Evolutionary conservation across 2,329 filamentous ascomycete species (phyloP).

Genomic region (Aureobasidium subglaciale): DNA sequence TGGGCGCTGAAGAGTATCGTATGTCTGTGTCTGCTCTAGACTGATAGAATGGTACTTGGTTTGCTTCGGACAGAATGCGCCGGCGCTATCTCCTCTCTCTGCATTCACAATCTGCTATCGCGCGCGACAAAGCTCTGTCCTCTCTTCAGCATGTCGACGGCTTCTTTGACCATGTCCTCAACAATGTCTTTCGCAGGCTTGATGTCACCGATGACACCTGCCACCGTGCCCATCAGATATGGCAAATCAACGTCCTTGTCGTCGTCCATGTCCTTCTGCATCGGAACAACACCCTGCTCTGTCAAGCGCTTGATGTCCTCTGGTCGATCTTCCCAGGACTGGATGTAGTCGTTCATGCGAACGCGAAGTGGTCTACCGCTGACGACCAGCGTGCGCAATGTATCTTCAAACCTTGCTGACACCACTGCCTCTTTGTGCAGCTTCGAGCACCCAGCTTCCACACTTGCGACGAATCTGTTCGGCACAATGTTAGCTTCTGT

Average conservation of each 20-base stretch:
- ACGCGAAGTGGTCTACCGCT: constrained; percentile 75
- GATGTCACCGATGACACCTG: constrained; percentile 66
- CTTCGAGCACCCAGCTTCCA: constrained; percentile 72
- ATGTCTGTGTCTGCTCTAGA: not conserved
- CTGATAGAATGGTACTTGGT: not conserved
- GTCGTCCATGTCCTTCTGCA: constrained; percentile 76
- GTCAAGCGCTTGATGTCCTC: constrained; percentile 69
- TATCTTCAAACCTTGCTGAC: constrained; percentile 69
- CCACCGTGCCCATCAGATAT: constrained; percentile 90
- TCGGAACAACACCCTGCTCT: constrained; percentile 67
- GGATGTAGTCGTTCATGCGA: constrained; percentile 76
- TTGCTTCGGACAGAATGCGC: no score
- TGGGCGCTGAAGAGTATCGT: not conserved
- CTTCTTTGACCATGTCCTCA: constrained; percentile 80
- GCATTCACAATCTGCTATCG: constrained; percentile 38
- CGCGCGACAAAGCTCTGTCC: constrained; percentile 53
- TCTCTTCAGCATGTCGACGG: constrained; percentile 58
- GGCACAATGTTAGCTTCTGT: not conserved
- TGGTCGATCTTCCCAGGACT: constrained; percentile 70
- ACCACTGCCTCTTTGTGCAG: constrained; percentile 82
- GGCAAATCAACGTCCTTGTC: constrained; percentile 71
- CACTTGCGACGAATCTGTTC: constrained; percentile 65
- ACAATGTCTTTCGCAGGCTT: constrained; percentile 80
- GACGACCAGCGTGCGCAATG: constrained; percentile 73
- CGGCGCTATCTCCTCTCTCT: not conserved